phyloP scores from a whole-genome alignment of 768 basidiomycete genomes.

The Pleurotus tuoliensis region DNA sequence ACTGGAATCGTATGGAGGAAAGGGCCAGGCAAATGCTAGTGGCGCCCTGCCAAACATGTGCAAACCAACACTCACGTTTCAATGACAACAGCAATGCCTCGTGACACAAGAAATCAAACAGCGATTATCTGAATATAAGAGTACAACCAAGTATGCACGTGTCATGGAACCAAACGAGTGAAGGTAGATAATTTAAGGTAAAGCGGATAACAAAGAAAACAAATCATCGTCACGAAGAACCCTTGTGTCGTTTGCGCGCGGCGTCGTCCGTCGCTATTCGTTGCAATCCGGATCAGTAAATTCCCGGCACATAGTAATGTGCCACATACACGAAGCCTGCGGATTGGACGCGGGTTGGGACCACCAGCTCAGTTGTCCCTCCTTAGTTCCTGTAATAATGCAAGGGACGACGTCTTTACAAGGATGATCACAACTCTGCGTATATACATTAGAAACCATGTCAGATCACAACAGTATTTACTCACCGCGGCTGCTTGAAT shows the following conservation, averaged over 20 bases:
- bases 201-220: not conserved
- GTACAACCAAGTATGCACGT: not conserved
- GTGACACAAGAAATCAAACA: conserved; percentile 10
- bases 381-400: conserved; percentile 53
- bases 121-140: conserved; percentile 4
- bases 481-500: conserved; percentile 41
- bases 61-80: conserved; percentile 26
- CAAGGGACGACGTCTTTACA: conserved; percentile 29
- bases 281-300: not conserved
- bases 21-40: conserved; percentile 26
- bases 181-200: conserved; percentile 4
- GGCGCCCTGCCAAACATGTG: conserved; percentile 30
- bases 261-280: not conserved
- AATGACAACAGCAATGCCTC: conserved; percentile 8
- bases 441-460: not conserved
- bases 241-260: not conserved
- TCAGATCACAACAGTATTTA: conserved; percentile 15
- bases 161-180: not conserved
- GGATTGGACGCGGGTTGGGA: conserved; percentile 30
- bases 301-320: not conserved
- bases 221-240: not conserved
- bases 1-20: conserved; percentile 34
- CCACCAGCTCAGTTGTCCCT: conserved; percentile 60
- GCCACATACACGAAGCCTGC: not conserved
- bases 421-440: conserved; percentile 41